Percentiles rank a stretch among this genome's conserved stretches.
phyloP scores from a whole-genome alignment of 2,329 filamentous ascomycete species.

The Mycosphaerelloides madeirae region DNA sequence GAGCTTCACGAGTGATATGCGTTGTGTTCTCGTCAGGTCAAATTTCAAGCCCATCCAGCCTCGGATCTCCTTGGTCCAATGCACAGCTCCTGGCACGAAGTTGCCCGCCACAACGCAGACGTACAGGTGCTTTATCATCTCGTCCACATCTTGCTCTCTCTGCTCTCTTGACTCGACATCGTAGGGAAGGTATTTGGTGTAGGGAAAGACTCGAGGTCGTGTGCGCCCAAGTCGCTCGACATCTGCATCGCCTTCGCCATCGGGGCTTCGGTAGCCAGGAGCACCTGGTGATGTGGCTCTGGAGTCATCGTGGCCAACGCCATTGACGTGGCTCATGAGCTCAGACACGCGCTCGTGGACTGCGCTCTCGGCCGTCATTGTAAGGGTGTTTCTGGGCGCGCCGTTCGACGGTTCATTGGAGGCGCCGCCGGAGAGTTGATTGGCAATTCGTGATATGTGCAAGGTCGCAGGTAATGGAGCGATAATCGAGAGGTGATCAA shows the following conservation, averaged over 20 bases:
- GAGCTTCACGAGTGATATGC: constrained; percentile 77
- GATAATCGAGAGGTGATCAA: background rate
- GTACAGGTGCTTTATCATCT: constrained; percentile 91
- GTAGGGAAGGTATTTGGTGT: constrained; percentile 87
- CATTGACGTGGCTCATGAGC: constrained; percentile 39
- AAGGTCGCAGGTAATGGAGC: no score
- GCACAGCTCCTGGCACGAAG: constrained; percentile 85
- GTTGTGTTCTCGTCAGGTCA: constrained; percentile 79
- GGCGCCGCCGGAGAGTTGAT: background rate
- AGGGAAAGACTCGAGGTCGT: constrained; percentile 82
- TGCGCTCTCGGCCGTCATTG: constrained; percentile 23
- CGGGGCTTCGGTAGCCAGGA: constrained; percentile 44
- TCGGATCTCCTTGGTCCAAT: constrained; percentile 95
- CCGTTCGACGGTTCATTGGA: constrained; percentile 18
- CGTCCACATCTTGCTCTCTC: constrained; percentile 72
- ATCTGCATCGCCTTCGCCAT: constrained; percentile 38
- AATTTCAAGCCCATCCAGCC: constrained; percentile 97
- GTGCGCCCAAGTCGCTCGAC: constrained; percentile 61
- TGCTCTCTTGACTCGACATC: constrained; percentile 73
- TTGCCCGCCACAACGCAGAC: constrained; percentile 88
- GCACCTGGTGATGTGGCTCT: constrained; percentile 78
- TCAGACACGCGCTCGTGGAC: constrained; percentile 36
- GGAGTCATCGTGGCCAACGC: constrained; percentile 62
- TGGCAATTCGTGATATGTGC: background rate
- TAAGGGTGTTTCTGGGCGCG: constrained; percentile 12